phyloP scores from a whole-genome alignment of 306 rosid genomes.

The Sophora flavescens region DNA sequence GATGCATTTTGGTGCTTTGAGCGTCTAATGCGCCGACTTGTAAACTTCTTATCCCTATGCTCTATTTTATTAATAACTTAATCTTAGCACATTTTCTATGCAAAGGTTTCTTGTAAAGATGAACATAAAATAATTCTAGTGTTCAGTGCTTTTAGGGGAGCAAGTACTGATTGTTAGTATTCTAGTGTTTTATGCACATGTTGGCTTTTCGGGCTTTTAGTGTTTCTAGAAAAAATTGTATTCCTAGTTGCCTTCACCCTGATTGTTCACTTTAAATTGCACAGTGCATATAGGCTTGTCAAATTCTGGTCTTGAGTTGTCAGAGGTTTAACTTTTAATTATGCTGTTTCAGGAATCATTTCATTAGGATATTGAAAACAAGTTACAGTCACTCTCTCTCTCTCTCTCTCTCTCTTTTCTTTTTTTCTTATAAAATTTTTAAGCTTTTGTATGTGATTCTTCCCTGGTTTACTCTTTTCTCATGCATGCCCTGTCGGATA shows the following conservation, averaged over 20 bases:
- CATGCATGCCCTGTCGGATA: not conserved
- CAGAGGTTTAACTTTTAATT: slow-evolving; percentile 19
- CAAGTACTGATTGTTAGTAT: not conserved
- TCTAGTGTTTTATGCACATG: too few relatives aligned
- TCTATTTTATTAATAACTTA: slow-evolving; percentile 35
- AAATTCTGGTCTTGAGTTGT: slow-evolving; percentile 21
- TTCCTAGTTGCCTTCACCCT: slow-evolving; percentile 23
- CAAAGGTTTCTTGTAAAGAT: slow-evolving; percentile 15
- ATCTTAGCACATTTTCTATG: slow-evolving; percentile 12
- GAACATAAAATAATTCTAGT: not conserved
- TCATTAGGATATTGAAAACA: not conserved
- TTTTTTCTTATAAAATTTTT: not conserved
- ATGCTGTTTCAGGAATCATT: not conserved
- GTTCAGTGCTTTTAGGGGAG: slow-evolving; percentile 13
- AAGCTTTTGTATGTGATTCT: not conserved
- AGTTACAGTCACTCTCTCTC: not conserved
- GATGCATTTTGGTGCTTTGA: slow-evolving; percentile 99
- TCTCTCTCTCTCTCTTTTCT: not conserved
- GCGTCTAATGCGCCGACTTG: slow-evolving; percentile 98
- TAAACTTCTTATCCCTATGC: slow-evolving; percentile 48
- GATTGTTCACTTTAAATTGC: slow-evolving; percentile 35
- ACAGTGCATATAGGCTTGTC: slow-evolving; percentile 13
- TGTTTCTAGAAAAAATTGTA: slow-evolving; percentile 25
- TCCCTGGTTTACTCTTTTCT: slow-evolving; percentile 9
- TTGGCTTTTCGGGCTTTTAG: not conserved